phyloP scores from a whole-genome alignment of 805 yeast species.

The Blastobotrys chiropterorum region DNA sequence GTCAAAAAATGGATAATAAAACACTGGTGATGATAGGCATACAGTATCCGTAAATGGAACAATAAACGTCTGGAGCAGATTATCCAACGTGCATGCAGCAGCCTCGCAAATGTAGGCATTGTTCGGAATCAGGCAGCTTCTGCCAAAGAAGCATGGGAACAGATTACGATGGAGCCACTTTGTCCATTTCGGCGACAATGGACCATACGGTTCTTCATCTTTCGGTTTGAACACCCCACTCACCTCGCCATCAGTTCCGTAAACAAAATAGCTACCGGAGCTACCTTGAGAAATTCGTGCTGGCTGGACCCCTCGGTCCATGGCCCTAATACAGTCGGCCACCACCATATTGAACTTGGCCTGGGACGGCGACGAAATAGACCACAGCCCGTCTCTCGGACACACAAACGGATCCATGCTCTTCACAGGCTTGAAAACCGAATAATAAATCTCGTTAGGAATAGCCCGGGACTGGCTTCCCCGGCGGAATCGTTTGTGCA shows the following conservation, averaged over 20 bases:
- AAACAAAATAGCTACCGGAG: conserved; percentile 63
- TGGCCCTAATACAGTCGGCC: conserved; percentile 39
- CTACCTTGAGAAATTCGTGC: conserved; percentile 56
- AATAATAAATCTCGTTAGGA: conserved; percentile 41
- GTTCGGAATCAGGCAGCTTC: conserved; percentile 67
- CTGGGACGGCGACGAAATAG: conserved; percentile 24
- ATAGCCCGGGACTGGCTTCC: background rate
- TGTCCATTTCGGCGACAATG: conserved; percentile 71
- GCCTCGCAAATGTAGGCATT: conserved; percentile 67
- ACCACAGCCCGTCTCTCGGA: conserved; percentile 28
- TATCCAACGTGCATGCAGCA: conserved; percentile 62
- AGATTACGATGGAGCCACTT: conserved; percentile 72
- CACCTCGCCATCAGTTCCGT: conserved; percentile 31
- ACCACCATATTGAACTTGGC: conserved; percentile 38
- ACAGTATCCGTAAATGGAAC: conserved; percentile 65
- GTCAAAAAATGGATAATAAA: conserved; percentile 51
- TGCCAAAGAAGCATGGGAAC: conserved; percentile 72
- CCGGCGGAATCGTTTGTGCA: background rate
- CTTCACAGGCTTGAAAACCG: conserved; percentile 44
- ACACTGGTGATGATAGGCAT: conserved; percentile 40
- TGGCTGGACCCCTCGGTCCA: conserved; percentile 44
- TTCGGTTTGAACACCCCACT: conserved; percentile 70
- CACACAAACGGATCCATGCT: conserved; percentile 27
- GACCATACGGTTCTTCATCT: conserved; percentile 78
- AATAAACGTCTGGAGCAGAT: conserved; percentile 49